Evolutionary conservation across 257 asterid species (phyloP).

Genomic region (Solanum tarijense): DNA sequence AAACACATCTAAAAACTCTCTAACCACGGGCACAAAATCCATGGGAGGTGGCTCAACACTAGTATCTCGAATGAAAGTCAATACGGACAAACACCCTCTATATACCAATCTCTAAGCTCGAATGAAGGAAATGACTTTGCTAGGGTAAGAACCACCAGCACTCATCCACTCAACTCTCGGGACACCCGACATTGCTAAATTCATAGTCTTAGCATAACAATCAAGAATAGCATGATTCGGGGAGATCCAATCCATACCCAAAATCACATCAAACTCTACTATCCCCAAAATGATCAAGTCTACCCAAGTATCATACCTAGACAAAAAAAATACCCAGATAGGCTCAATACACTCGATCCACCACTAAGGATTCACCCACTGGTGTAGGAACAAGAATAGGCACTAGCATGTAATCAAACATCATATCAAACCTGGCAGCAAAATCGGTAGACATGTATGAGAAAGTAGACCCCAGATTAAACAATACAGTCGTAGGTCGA

Average conservation of each 20-base stretch:
- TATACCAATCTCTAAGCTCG: background rate
- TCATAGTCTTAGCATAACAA: background rate
- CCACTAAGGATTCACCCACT: background rate
- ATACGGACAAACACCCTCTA: background rate
- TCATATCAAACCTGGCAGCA: too few relatives aligned
- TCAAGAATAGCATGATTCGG: background rate
- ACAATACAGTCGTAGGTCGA: too few relatives aligned
- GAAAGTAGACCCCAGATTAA: background rate
- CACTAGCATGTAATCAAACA: background rate
- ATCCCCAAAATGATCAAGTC: background rate
- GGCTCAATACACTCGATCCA: background rate
- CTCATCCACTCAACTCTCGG: too few relatives aligned
- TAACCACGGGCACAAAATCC: background rate
- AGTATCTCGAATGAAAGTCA: background rate
- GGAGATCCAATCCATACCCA: background rate
- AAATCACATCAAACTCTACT: background rate
- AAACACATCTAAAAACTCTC: background rate
- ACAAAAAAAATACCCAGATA: background rate
- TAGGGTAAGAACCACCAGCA: background rate
- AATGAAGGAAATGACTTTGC: background rate
- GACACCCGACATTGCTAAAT: too few relatives aligned
- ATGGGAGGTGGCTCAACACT: background rate
- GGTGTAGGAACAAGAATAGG: background rate
- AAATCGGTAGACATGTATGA: background rate
- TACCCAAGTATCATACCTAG: background rate